These are phyloP conservation scores for Begonia fuchsioides DNA, from an alignment of 306 rosid genomes.

Conservation along the genomic window DNA sequence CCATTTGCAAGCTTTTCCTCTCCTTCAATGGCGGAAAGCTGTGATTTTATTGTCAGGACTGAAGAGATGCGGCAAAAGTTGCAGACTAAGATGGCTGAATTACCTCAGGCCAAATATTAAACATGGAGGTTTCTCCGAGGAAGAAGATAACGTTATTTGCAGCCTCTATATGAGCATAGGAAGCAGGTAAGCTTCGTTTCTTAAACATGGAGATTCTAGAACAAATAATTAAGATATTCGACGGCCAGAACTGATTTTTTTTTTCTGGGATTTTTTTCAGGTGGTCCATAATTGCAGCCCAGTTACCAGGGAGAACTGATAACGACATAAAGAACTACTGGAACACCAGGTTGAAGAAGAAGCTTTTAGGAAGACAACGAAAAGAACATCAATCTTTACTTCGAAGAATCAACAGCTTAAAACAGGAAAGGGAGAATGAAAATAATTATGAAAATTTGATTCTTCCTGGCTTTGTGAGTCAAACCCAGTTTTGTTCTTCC, in stretches of 20 bases:
- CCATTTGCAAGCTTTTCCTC: background rate
- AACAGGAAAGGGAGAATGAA: conserved; percentile 41
- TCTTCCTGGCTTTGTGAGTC: conserved; percentile 11
- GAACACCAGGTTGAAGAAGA: conserved; percentile 93
- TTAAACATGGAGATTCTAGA: too few species aligned
- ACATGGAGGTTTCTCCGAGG: conserved; percentile 91
- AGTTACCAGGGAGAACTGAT: conserved; percentile 86
- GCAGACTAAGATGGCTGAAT: conserved; percentile 92
- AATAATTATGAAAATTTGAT: conserved; percentile 5
- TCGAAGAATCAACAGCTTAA: conserved; percentile 20
- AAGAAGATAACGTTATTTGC: conserved; percentile 89
- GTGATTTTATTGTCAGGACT: conserved; percentile 32
- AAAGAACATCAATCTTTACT: conserved; percentile 41
- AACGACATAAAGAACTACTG: conserved; percentile 94
- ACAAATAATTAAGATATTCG: too few species aligned
- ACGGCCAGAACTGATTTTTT: too few species aligned
- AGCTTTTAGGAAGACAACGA: conserved; percentile 68
- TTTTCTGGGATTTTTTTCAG: conserved; percentile 15
- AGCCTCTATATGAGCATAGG: conserved; percentile 78
- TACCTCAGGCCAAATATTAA: conserved; percentile 87
- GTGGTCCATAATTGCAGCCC: conserved; percentile 97
- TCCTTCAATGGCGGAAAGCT: background rate
- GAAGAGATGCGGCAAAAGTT: conserved; percentile 93
- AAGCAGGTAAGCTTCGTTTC: conserved; percentile 52
- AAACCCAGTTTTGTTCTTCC: conserved; percentile 29